A percentile compares a stretch with the other conserved stretches of the same genome.
Evolutionary conservation across 2,329 filamentous ascomycete genomes (phyloP).

Genomic region (Calonectria honghensis): DNA sequence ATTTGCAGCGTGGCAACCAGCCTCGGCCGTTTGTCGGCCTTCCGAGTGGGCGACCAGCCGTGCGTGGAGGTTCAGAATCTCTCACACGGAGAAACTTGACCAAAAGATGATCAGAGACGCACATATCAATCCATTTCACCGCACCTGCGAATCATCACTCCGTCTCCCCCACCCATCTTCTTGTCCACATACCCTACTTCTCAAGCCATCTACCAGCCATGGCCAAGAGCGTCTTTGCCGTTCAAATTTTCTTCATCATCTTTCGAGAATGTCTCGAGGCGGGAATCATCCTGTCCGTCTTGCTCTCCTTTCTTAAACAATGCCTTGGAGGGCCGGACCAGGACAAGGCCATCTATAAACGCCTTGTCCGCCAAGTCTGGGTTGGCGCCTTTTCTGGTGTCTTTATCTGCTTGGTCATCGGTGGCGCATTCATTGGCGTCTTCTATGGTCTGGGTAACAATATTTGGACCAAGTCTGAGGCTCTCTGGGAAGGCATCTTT

Average conservation of each 20-base stretch:
- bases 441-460: constrained; percentile 81
- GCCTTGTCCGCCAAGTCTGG: constrained; percentile 81
- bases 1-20: background rate
- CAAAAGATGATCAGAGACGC: background rate
- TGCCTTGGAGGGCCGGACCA: constrained; percentile 77
- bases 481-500: constrained; percentile 85
- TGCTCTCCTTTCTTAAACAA: constrained; percentile 87
- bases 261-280: constrained; percentile 88
- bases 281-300: constrained; percentile 85
- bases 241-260: constrained; percentile 88
- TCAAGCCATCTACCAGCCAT: constrained; percentile 56
- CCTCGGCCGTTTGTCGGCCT: constrained; percentile 13
- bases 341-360: constrained; percentile 77
- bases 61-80: background rate
- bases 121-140: constrained; percentile 8
- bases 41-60: background rate
- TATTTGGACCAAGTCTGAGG: constrained; percentile 76
- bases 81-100: background rate
- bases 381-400: constrained; percentile 76
- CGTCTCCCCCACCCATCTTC: background rate
- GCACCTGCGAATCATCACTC: constrained; percentile 3
- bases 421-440: constrained; percentile 78
- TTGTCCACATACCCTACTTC: background rate
- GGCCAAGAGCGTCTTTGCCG: constrained; percentile 81
- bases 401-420: constrained; percentile 76